phyloP scores from a whole-genome alignment of 2,329 filamentous ascomycete species.

The Scleromitrula shiraiana region DNA sequence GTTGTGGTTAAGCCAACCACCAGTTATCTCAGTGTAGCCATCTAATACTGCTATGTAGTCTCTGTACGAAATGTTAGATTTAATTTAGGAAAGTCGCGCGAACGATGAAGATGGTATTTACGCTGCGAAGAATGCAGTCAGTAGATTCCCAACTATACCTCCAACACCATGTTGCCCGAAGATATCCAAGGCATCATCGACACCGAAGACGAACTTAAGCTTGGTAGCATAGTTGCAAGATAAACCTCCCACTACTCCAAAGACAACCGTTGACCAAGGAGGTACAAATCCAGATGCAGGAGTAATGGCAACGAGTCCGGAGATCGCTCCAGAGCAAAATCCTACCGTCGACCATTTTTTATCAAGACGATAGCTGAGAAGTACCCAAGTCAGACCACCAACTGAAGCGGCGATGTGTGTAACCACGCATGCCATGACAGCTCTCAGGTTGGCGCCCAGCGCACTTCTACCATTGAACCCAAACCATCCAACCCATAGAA shows the following conservation, averaged over 20 bases:
- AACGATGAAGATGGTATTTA: too few species aligned
- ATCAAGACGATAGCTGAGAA: slow-evolving; percentile 82
- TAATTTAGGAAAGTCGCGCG: too few species aligned
- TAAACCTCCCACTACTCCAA: slow-evolving; percentile 65
- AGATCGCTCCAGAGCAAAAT: slow-evolving; percentile 85
- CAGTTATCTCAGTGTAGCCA: slow-evolving; percentile 55
- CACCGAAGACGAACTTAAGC: slow-evolving; percentile 72
- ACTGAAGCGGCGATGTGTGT: slow-evolving; percentile 80
- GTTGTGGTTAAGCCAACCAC: slow-evolving; percentile 77
- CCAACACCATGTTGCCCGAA: slow-evolving; percentile 77
- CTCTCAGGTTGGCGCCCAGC: slow-evolving; percentile 71
- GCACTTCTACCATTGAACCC: slow-evolving; percentile 81
- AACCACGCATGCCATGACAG: slow-evolving; percentile 77
- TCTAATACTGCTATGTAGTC: slow-evolving; percentile 80
- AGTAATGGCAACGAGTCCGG: slow-evolving; percentile 80
- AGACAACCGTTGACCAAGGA: slow-evolving; percentile 74
- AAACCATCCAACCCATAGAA: slow-evolving; percentile 96
- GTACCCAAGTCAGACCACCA: slow-evolving; percentile 81
- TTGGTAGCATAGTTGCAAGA: slow-evolving; percentile 88
- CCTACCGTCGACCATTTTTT: slow-evolving; percentile 89
- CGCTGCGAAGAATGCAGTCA: slow-evolving; percentile 75
- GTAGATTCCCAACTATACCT: slow-evolving; percentile 69
- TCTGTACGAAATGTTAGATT: too few species aligned
- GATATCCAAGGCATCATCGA: slow-evolving; percentile 84
- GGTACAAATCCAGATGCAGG: slow-evolving; percentile 80